Evolutionary conservation across 176 grass and related monocot species (phyloP), one percentile per base, ranked within the genome.

Genomic region (Carex scoparia): DNA sequence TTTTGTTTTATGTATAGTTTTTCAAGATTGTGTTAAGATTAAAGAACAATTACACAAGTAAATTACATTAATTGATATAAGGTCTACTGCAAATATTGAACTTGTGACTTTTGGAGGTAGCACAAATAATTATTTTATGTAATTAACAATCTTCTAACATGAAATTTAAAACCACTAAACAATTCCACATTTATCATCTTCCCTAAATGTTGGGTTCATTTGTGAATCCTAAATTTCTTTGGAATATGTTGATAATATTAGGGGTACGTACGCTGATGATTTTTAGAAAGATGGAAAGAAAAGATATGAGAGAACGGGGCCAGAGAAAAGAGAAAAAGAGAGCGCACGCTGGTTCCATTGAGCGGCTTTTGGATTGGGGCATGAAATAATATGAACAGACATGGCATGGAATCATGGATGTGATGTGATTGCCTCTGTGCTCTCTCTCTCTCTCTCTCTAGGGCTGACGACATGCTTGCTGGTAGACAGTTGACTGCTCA

Each of bases 331-430:
- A 30, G 6, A 28, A 49, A 15, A 74, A 13, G 28, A 35, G 51
- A 57, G 49, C 32, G 73, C 49, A 78, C 73, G 73, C 73, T 56
- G 73, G 73, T 57, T 75, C 71, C 19, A 53, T 53, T 74, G 35
- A 75, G 46, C 23, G 46, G 54, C 71, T 75, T 75, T 64, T 64
- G 10, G 0, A 40, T n/a, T 71, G 28, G 53, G 71, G 42, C 71
- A 75, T 30, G 44, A 75, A 75, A 51, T 13, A 74, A 23, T 23
- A 23, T 74, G 28, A 28, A 51, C 37, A n/a, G 37, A 70, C 67
- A 42, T 40, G 56, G 5, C 61, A 64, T 33, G 19, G 46, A 46
- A 4, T 30, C 42, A 44, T 70, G 44, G 18, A 74, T 42, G n/a
- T 74, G 18, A 73, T 42, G 23, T 23, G 23, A 23, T 23, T 23